A percentile compares a stretch with the other conserved stretches of the same genome.
These are phyloP conservation scores for Fusarium hostae DNA, from an alignment of 2,329 filamentous ascomycete species.

Conservation along the genomic window DNA sequence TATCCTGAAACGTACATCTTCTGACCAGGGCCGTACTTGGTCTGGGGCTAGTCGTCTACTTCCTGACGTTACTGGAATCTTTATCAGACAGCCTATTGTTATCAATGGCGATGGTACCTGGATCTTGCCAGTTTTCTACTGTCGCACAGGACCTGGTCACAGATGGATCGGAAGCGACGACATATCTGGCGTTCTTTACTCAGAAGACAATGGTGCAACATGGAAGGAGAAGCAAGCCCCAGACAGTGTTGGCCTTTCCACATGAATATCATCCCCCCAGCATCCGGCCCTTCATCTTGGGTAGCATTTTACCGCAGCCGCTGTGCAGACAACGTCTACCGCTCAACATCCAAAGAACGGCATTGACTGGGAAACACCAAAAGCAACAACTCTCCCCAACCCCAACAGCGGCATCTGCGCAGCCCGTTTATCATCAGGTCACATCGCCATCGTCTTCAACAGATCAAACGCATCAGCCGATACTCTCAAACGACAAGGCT, in stretches of 20 bases:
- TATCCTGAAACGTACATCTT: slow-evolving; percentile 51
- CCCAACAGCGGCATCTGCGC: slow-evolving; percentile 57
- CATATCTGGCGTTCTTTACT: slow-evolving; percentile 53
- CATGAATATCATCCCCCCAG: slow-evolving; percentile 54
- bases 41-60: slow-evolving; percentile 48
- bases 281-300: slow-evolving; percentile 42
- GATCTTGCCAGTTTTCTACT: slow-evolving; percentile 57
- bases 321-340: slow-evolving; percentile 57
- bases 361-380: slow-evolving; percentile 52
- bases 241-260: slow-evolving; percentile 55
- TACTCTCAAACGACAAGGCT: slow-evolving; percentile 50
- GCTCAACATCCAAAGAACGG: slow-evolving; percentile 53
- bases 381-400: slow-evolving; percentile 53
- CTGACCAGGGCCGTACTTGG: slow-evolving; percentile 53
- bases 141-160: slow-evolving; percentile 52
- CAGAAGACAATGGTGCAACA: slow-evolving; percentile 51
- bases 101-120: slow-evolving; percentile 52
- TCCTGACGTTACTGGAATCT: slow-evolving; percentile 49
- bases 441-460: slow-evolving; percentile 54
- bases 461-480: slow-evolving; percentile 49
- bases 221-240: slow-evolving; percentile 54
- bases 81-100: slow-evolving; percentile 55
- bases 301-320: slow-evolving; percentile 55
- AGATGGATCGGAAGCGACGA: slow-evolving; percentile 59
- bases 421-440: slow-evolving; percentile 51